Base-by-base conservation (phyloP, 371 early-diverging fungal species). In the Dichotomocladium elegans region DNA sequence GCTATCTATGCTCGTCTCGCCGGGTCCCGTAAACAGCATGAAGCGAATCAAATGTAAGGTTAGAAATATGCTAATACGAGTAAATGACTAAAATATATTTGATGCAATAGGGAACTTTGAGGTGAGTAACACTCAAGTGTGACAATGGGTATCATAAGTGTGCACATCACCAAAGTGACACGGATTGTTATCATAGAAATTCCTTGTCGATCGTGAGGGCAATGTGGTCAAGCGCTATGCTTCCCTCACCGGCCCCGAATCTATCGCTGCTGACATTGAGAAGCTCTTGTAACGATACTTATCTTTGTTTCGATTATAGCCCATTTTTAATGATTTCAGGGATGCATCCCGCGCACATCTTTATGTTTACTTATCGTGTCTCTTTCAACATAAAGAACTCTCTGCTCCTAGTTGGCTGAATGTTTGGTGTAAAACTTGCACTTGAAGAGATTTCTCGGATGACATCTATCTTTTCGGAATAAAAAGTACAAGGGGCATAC, bases 41-140 rank as follows among this genome's bases (percentile, higher is more conserved):
- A 73, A 63, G 52, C 69, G 76, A 28, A 70, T 92, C 72, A 89
- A 90, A 75, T 92, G 88, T n/a, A n/a, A n/a, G n/a, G n/a, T n/a
- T n/a, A n/a, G n/a, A n/a, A n/a, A n/a, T n/a, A n/a, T n/a, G n/a
- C n/a, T n/a, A n/a, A n/a, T n/a, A n/a, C n/a, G n/a, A n/a, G n/a
- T n/a, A n/a, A n/a, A n/a, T n/a, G n/a, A n/a, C n/a, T n/a, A n/a
- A n/a, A n/a, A n/a, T n/a, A n/a, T n/a, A n/a, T n/a, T n/a, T n/a
- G n/a, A n/a, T n/a, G n/a, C n/a, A n/a, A n/a, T n/a, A n/a, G n/a
- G n/a, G 90, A 90, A 86, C 61, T 86, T 85, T 63, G 82, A 85
- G 58, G 72, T 67, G 72, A 45, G 57, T 12, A 51, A 41, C 14
- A 21, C 8, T 14, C 21, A 40, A 29, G n/a, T n/a, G n/a, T n/a